Percentiles rank a stretch among this genome's conserved stretches.
Evolutionary conservation across 345 rosid species (phyloP).

Genomic region (Populus euphratica): DNA sequence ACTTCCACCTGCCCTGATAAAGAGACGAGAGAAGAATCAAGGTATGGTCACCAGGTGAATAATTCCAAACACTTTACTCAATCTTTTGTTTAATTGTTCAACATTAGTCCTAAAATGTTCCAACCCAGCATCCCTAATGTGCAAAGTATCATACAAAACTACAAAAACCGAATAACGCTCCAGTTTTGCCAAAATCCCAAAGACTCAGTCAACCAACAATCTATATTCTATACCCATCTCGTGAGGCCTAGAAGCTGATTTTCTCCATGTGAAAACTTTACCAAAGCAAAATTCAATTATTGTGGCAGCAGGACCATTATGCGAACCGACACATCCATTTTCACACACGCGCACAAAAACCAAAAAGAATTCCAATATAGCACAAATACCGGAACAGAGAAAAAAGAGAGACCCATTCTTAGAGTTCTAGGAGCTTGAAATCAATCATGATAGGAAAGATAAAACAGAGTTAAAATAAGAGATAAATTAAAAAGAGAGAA

Average conservation of each 20-base stretch:
- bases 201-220: not conserved
- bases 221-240: not conserved
- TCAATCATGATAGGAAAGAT: not conserved
- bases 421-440: not conserved
- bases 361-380: not conserved
- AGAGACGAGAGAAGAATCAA: slow-evolving; percentile 19
- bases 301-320: not conserved
- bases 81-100: not conserved
- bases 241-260: not conserved
- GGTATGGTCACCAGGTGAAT: not conserved
- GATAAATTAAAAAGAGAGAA: not conserved
- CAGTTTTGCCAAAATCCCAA: not conserved
- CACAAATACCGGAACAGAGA: not conserved
- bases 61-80: slow-evolving; percentile 20
- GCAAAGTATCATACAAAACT: not conserved
- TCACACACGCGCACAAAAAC: not conserved
- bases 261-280: not conserved
- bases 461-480: not conserved
- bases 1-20: slow-evolving; percentile 26
- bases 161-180: not conserved
- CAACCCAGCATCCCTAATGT: slow-evolving; percentile 10
- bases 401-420: not conserved
- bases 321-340: not conserved
- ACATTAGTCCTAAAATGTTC: not conserved
- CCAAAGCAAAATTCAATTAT: not conserved